Percentiles rank a stretch among this genome's conserved stretches.
Evolutionary conservation across 768 basidiomycete species (phyloP).

Genomic region (Lentinula lateritia): DNA sequence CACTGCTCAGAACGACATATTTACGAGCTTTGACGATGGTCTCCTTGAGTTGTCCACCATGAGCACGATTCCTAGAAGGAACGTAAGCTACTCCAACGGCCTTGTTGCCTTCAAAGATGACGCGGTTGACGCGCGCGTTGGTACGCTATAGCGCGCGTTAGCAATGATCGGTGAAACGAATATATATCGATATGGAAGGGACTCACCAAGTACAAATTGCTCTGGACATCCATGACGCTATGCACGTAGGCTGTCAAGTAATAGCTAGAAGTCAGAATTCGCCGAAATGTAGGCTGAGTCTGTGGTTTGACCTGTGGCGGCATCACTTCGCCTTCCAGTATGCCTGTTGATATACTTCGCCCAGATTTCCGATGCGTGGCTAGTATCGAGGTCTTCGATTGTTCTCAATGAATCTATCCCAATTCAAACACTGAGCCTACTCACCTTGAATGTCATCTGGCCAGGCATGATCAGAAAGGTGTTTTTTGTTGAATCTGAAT

Average conservation of each 20-base stretch:
- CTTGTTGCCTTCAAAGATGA: slow-evolving; percentile 68
- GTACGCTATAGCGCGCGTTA: slow-evolving; percentile 27
- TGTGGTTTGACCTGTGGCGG: slow-evolving; percentile 49
- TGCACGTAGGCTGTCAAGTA: slow-evolving; percentile 50
- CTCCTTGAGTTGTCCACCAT: slow-evolving; percentile 47
- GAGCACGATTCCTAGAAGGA: slow-evolving; percentile 52
- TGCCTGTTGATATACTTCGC: slow-evolving; percentile 74
- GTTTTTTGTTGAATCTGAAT: neutral
- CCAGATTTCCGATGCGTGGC: slow-evolving; percentile 67
- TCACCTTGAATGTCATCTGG: slow-evolving; percentile 60
- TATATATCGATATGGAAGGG: neutral
- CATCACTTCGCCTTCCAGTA: slow-evolving; percentile 67
- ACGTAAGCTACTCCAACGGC: slow-evolving; percentile 71
- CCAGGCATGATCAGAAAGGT: neutral
- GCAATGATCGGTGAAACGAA: neutral
- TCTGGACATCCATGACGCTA: slow-evolving; percentile 65
- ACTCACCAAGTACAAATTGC: slow-evolving; percentile 48
- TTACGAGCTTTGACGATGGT: slow-evolving; percentile 65
- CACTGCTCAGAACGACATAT: slow-evolving; percentile 58
- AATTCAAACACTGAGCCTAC: neutral
- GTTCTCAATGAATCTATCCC: neutral
- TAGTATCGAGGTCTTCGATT: slow-evolving; percentile 44
- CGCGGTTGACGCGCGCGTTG: slow-evolving; percentile 61
- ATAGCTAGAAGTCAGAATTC: neutral
- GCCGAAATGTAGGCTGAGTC: neutral